Evolutionary conservation across 108 stramenopile species (phyloP).

Genomic region (Nitzschia inconspicua): DNA sequence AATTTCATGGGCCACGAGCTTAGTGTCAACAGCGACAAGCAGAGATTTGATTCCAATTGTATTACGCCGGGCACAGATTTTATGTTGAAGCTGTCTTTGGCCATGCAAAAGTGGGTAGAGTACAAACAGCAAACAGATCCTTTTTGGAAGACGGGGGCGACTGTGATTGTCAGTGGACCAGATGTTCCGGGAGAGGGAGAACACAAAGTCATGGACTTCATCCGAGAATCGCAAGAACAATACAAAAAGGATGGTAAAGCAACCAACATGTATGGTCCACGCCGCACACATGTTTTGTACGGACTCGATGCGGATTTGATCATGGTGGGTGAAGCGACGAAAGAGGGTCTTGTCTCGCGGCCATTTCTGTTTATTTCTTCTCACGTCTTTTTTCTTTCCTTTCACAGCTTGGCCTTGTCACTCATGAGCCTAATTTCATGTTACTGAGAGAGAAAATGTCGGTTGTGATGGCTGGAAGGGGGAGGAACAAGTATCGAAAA

Average conservation of each 20-base stretch:
- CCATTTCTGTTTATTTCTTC: neutral
- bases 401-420: conserved; percentile 69
- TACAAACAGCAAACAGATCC: conserved; percentile 93
- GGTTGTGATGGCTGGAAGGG: conserved; percentile 88
- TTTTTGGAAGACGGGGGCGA: conserved; percentile 88
- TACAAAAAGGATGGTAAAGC: conserved; percentile 24
- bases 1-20: conserved; percentile 38
- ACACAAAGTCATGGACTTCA: conserved; percentile 96
- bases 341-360: neutral
- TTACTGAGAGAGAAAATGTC: conserved; percentile 96
- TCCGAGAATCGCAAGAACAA: conserved; percentile 61
- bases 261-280: conserved; percentile 41
- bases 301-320: conserved; percentile 98
- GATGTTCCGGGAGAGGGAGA: conserved; percentile 99
- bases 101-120: conserved; percentile 90
- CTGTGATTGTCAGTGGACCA: conserved; percentile 93
- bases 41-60: conserved; percentile 96
- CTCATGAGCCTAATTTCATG: conserved; percentile 95
- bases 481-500: conserved; percentile 80
- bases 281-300: conserved; percentile 90
- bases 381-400: neutral
- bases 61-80: conserved; percentile 99
- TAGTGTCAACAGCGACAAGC: conserved; percentile 23
- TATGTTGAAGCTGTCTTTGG: conserved; percentile 89
- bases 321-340: conserved; percentile 68